Conservation (phyloP, 1,284 basidiomycete genomes). For the Ceraceosorus guamensis region DNA sequence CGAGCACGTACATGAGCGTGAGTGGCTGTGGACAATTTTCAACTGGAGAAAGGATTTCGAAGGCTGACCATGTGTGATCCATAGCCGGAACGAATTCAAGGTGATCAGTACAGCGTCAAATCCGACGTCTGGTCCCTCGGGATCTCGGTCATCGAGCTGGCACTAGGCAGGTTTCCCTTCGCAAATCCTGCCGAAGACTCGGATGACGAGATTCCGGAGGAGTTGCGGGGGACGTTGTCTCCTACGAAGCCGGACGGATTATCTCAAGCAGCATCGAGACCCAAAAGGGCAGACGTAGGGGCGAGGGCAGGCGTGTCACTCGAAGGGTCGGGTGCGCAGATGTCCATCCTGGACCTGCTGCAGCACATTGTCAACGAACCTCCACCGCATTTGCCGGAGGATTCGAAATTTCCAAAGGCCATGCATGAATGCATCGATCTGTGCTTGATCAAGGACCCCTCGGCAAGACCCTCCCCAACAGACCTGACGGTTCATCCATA, state of each 20-base stretch:
- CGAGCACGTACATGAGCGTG: constrained; percentile 98
- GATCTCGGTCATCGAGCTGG: constrained; percentile 88
- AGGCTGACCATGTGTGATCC: constrained; percentile 1
- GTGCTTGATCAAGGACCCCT: constrained; percentile 43
- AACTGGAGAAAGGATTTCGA: background rate
- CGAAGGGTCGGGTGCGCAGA: constrained; percentile 82
- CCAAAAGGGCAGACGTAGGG: background rate
- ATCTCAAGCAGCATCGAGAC: constrained; percentile 5
- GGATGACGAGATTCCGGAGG: constrained; percentile 18
- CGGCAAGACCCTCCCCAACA: constrained; percentile 37
- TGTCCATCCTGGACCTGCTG: constrained; percentile 91
- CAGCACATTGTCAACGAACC: constrained; percentile 84
- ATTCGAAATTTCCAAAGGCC: constrained; percentile 21
- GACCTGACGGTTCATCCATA: constrained; percentile 33
- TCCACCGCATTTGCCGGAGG: constrained; percentile 33
- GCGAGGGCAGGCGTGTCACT: constrained; percentile 62
- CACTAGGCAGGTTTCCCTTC: constrained; percentile 86
- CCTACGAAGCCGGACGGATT: constrained; percentile 24
- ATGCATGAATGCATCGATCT: constrained; percentile 40
- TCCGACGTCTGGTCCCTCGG: constrained; percentile 96
- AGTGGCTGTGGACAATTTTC: constrained; percentile 1
- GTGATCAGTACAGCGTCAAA: constrained; percentile 92
- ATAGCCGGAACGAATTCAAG: constrained; percentile 96
- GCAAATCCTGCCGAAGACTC: constrained; percentile 14
- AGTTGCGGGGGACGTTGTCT: constrained; percentile 32